Conservation (phyloP, 495 filamentous ascomycete genomes). For the Penicillium psychrofluorescens region DNA sequence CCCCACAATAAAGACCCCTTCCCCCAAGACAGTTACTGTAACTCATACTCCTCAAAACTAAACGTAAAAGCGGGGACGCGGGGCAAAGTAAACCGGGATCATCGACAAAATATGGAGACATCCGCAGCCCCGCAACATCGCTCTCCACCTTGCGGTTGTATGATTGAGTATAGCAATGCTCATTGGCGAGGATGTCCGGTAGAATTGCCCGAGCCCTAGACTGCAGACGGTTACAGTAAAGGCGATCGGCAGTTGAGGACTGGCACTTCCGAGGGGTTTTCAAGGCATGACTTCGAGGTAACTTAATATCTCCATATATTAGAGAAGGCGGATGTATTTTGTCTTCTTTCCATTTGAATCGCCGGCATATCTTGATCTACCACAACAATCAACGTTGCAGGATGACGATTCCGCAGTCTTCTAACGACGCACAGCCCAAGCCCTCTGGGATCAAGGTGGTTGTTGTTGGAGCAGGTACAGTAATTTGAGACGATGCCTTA, state of each 20-base stretch:
- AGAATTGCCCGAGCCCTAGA: slow-evolving; percentile 5
- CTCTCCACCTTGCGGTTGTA: slow-evolving; percentile 5
- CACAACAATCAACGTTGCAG: neutral
- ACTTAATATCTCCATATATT: too few species aligned
- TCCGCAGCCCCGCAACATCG: slow-evolving; percentile 6
- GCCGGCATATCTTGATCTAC: too few species aligned
- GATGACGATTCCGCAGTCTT: slow-evolving; percentile 1
- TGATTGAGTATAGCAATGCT: neutral
- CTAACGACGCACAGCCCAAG: neutral
- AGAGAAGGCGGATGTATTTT: too few species aligned
- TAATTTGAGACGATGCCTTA: neutral
- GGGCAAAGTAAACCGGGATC: slow-evolving; percentile 1
- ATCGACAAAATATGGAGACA: neutral
- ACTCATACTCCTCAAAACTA: too few species aligned
- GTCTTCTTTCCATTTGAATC: too few species aligned
- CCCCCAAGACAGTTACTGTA: too few species aligned
- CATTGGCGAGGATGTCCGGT: slow-evolving; percentile 4
- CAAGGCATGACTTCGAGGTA: too few species aligned
- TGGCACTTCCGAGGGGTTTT: too few species aligned
- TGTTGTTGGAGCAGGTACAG: slow-evolving; percentile 44
- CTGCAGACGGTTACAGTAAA: neutral
- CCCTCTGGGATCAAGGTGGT: slow-evolving; percentile 50
- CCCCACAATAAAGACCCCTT: too few species aligned
- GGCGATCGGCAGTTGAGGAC: slow-evolving; percentile 4
- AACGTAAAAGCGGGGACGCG: slow-evolving; percentile 7